Evolutionary conservation across 2,329 filamentous ascomycete genomes (phyloP).

Genomic region (Calonectria crousiana): DNA sequence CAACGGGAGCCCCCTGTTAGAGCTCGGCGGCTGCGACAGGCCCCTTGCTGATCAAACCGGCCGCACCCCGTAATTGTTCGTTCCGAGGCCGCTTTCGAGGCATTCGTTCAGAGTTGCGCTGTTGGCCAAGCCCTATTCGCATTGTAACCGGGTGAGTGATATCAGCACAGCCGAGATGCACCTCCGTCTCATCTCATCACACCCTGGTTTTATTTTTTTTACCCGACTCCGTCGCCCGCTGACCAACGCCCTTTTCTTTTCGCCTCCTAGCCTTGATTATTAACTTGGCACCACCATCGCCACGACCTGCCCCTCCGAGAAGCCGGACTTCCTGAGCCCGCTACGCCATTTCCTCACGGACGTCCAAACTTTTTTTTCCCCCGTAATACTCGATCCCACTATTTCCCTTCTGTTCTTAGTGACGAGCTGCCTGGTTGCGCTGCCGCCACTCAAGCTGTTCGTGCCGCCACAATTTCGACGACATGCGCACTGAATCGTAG

Average conservation of each 20-base stretch:
- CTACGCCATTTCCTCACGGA: neutral
- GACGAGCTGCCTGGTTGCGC: neutral
- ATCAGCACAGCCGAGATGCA: conserved; percentile 20
- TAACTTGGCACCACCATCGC: conserved; percentile 13
- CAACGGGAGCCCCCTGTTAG: conserved; percentile 21
- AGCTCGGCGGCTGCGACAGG: conserved; percentile 11
- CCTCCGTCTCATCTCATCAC: conserved; percentile 28
- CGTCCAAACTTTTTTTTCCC: conserved; percentile 14
- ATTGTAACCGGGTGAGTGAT: conserved; percentile 1
- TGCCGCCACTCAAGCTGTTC: conserved; percentile 15
- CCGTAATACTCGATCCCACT: conserved; percentile 17
- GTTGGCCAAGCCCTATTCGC: conserved; percentile 3
- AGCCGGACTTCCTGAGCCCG: conserved; percentile 30
- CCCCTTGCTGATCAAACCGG: conserved; percentile 11
- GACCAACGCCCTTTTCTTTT: conserved; percentile 7
- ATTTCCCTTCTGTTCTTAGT: conserved; percentile 30
- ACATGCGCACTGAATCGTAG: conserved; percentile 38
- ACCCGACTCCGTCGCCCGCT: neutral
- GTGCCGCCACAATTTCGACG: conserved; percentile 22
- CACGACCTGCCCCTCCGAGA: conserved; percentile 25
- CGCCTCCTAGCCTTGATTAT: conserved; percentile 20
- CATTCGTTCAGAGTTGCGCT: neutral
- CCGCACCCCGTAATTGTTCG: neutral
- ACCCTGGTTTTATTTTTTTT: conserved; percentile 9
- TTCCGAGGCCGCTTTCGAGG: neutral